Evolutionary conservation across 2,329 filamentous ascomycete genomes (phyloP), one percentile per base, ranked within the genome.

Genomic region (Hirsutella minnesotensis): DNA sequence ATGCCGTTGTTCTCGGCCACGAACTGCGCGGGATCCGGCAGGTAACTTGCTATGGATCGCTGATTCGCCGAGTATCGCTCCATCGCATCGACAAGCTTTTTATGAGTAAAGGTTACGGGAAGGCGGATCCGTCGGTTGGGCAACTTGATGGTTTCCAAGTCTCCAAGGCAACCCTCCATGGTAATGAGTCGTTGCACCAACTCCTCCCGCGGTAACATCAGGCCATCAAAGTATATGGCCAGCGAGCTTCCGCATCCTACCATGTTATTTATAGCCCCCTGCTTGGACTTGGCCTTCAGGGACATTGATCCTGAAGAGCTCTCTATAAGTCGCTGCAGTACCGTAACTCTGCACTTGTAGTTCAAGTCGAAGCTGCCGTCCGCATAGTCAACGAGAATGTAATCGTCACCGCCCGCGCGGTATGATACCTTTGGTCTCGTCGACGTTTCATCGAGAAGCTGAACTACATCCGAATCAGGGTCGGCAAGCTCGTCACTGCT

Each of bases 71-170:
- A 5, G 24, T 40, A 40, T 9, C 38, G 24, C 38, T 31, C 38
- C 13, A 40, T 27, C 16, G 27, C 24, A 4, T 40, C 38, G 27
- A 16, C 16, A n/a, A 40, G 38, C 22, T 30, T 40, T 13, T 30
- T 24, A 24, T 40, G 38, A 7, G 38, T 16, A 30, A 42, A 42
- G 15, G 33, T 37, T 3, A 42, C 29, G 10, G 40, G 40, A n/a
- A 42, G 35, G 20, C 40, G 40, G 40, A 42, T 29, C 13, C 21
- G 31, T 9, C 40, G 40, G 13, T 30, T 42, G 2, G 40, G 35
- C n/a, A 42, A n/a, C 21, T 27, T 29, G 1, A 37, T 19, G 4
- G 33, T 5, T 10, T 22, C 5, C 9, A 37, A 5, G 29, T 42
- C 40, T 7, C 40, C 33, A 2, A 42, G 21, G 5, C 7, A 9